Evolutionary conservation across 2,329 filamentous ascomycete genomes (phyloP), one percentile per base, ranked within the genome.

Genomic region (Trichoderma afroharzianum): DNA sequence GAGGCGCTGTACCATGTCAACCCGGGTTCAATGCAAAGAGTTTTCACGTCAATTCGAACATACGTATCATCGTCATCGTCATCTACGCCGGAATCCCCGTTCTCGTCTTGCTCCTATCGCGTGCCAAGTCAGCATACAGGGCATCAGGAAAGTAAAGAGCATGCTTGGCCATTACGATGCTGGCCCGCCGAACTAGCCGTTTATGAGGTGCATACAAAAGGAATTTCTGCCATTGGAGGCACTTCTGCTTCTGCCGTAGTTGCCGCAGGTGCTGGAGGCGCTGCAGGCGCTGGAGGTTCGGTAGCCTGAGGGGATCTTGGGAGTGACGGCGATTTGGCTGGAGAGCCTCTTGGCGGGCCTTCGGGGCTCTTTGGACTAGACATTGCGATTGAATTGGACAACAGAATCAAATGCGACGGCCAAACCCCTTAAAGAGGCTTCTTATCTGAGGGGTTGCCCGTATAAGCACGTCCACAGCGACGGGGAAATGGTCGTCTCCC

Each of bases 1-100:
- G 73, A 72, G 39, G 59, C 69, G 50, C 69, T 71, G 53, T 11
- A 47, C 15, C n/a, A 43, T 14, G 57, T 50, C 11, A 30, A 32
- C 24, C 30, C 18, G 14, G n/a, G 3, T 14, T 47, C 33, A 18
- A 8, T 57, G 55, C 55, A 32, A 32, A 55, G 18, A 47, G 1
- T 39, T 12, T 43, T 26, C 43, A 55, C 36, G 8, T 68, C 21
- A 21, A 18, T 47, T 18, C 39, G 15, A 26, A 58, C 68, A 15
- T 59, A 70, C 68, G 26, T 15, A 63, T 70, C 66, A 28, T 68
- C 68, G 2, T 57, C 59, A 18, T 57, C 26, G 43, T 32, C 47
- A 6, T 70, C 68, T 32, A 71, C 47, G 11, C 58, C 69, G 14
- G 69, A 71, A 50, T 71, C 69, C 1, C 59, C 61, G 18, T 14